These are phyloP conservation scores for Cyclostephanos invisitatus DNA, from an alignment of 108 stramenopile genomes.

Conservation along the genomic window DNA sequence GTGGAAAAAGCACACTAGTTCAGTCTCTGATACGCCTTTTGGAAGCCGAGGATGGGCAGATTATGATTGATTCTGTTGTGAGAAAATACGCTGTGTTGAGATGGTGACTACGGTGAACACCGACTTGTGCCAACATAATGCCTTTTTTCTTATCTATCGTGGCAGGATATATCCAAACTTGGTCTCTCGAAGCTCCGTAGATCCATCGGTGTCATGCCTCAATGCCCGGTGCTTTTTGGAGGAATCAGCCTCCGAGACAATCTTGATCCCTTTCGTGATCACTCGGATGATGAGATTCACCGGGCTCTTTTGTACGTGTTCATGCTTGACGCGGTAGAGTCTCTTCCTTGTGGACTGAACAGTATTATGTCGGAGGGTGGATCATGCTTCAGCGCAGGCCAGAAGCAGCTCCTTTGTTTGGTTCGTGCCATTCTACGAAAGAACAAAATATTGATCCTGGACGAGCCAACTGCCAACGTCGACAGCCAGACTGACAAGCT, in stretches of 20 bases:
- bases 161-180: constrained; percentile 63
- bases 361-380: constrained; percentile 89
- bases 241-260: constrained; percentile 91
- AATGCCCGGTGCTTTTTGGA: constrained; percentile 90
- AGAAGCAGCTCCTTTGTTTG: constrained; percentile 87
- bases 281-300: constrained; percentile 57
- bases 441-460: constrained; percentile 82
- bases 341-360: constrained; percentile 64
- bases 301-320: constrained; percentile 62
- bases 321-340: constrained; percentile 70
- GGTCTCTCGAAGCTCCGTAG: constrained; percentile 87
- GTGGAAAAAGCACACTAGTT: constrained; percentile 74
- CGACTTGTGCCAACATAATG: too few species aligned
- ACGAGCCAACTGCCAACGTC: constrained; percentile 92
- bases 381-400: constrained; percentile 62
- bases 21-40: constrained; percentile 78
- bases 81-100: too few species aligned
- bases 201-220: constrained; percentile 89
- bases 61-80: constrained; percentile 80
- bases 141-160: too few species aligned
- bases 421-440: constrained; percentile 88
- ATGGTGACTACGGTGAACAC: too few species aligned
- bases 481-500: constrained; percentile 84
- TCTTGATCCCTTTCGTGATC: constrained; percentile 83
- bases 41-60: constrained; percentile 77